Evolutionary conservation across 1,284 basidiomycete genomes (phyloP).

Genomic region (Neolentinus lepideus): DNA sequence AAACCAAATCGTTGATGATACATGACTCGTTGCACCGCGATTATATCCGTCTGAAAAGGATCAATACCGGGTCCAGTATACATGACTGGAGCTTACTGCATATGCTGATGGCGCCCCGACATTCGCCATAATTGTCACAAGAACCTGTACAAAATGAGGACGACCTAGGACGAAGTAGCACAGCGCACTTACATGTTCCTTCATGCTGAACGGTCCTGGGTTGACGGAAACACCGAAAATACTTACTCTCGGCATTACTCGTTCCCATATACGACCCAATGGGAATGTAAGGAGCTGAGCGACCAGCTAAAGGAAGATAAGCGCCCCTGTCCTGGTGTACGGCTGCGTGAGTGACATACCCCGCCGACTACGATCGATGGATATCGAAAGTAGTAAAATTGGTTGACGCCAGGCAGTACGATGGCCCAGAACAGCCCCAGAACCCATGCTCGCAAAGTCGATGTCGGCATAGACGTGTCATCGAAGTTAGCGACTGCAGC

Average conservation of each 20-base stretch:
- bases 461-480: constrained; percentile 18
- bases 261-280: constrained; percentile 34
- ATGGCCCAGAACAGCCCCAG: constrained; percentile 39
- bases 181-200: constrained; percentile 27
- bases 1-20: constrained; percentile 40
- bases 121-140: constrained; percentile 61
- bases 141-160: not conserved
- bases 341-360: constrained; percentile 13
- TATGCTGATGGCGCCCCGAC: constrained; percentile 53
- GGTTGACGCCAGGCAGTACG: constrained; percentile 43
- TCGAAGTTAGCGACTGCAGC: constrained; percentile 25
- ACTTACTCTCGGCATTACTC: constrained; percentile 31
- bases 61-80: not conserved
- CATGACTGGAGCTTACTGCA: constrained; percentile 19
- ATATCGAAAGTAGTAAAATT: constrained; percentile 48
- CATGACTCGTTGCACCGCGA: constrained; percentile 56
- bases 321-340: not conserved
- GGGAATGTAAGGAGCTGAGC: constrained; percentile 42
- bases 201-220: constrained; percentile 38
- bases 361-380: constrained; percentile 34
- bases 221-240: constrained; percentile 37
- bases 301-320: constrained; percentile 28
- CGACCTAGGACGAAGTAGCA: not conserved
- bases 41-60: constrained; percentile 39
- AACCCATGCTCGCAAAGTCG: constrained; percentile 29